phyloP scores from a whole-genome alignment of 2,329 filamentous ascomycete genomes.

The Aspergillus jensenii region DNA sequence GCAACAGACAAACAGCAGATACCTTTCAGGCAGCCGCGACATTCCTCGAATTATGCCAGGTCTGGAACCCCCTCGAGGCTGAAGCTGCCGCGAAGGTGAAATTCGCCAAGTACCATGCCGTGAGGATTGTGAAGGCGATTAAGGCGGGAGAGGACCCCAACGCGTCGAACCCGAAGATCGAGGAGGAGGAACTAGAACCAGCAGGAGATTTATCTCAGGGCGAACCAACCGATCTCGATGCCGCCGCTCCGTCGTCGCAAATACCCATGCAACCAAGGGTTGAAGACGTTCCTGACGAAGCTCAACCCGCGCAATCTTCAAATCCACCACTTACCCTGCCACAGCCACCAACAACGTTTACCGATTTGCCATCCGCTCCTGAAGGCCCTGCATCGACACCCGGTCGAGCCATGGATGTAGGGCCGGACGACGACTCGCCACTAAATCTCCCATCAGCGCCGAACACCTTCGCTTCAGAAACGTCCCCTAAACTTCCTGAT shows the following conservation, averaged over 20 bases:
- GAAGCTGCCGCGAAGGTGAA: conserved; percentile 86
- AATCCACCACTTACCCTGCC: conserved; percentile 43
- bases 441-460: conserved; percentile 42
- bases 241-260: conserved; percentile 45
- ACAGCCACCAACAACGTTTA: conserved; percentile 20
- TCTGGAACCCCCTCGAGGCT: conserved; percentile 75
- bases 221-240: conserved; percentile 64
- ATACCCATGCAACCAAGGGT: conserved; percentile 54
- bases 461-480: conserved; percentile 32
- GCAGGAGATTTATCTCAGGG: conserved; percentile 56
- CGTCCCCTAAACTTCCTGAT: conserved; percentile 32
- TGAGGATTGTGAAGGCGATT: conserved; percentile 85
- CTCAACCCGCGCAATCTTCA: conserved; percentile 47
- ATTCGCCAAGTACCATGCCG: conserved; percentile 93
- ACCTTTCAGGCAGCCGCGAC: conserved; percentile 91
- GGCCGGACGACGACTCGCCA: conserved; percentile 29
- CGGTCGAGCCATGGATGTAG: conserved; percentile 34
- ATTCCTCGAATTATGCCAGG: conserved; percentile 82
- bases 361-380: conserved; percentile 26
- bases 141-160: conserved; percentile 92
- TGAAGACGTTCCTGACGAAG: conserved; percentile 61
- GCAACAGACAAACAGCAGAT: conserved; percentile 77
- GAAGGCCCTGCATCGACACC: conserved; percentile 25
- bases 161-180: conserved; percentile 73
- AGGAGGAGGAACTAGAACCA: conserved; percentile 49